Evolutionary conservation across 805 yeast species (phyloP), one percentile per base, ranked within the genome.

Genomic region (Nakazawaea holstii): DNA sequence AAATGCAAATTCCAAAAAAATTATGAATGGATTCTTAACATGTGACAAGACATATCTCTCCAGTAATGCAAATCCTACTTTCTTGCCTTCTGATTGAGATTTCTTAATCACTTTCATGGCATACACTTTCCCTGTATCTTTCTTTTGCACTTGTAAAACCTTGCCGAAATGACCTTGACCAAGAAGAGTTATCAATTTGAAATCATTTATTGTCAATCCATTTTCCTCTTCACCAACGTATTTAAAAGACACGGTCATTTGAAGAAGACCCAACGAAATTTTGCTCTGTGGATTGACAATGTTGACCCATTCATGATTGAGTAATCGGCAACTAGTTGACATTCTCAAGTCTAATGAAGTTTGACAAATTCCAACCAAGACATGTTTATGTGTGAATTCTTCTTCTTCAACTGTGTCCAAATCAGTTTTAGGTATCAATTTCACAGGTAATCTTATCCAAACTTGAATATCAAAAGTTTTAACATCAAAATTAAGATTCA

Each of bases 131-230:
- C 84, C 84, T 2, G 98, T 92, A 65, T 94, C 98, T 58, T 87
- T 88, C 68, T 92, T 94, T 53, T 89, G 82, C 39, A 92, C 98
- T 66, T 92, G 99, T 98, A 92, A 92, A 46, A 92, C 99, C 67
- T 94, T 94, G 43, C 99, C 99, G 63, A 94, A 92, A 9, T 97
- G 89, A 6, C 99, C 99, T 64, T 94, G 91, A 32, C 99, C 99
- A 47, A 92, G 88, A 20, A 92, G 98, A 66, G 92, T 94, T 56
- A 92, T 11, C 15, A 10, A 20, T 32, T 41, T 30, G 31, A 41
- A 32, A 32, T 41, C 44, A 5, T 20, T 9, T 2, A 41, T 20
- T 7, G 14, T 32, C 15, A 41, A 6, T 13, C n/a, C 37, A 31
- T 24, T 4, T 13, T 33, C 17, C 61, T 78, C 79, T 53, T 67